These are phyloP conservation scores for Fusarium pilosicola DNA, from an alignment of 2,329 filamentous ascomycete species.

Conservation along the genomic window DNA sequence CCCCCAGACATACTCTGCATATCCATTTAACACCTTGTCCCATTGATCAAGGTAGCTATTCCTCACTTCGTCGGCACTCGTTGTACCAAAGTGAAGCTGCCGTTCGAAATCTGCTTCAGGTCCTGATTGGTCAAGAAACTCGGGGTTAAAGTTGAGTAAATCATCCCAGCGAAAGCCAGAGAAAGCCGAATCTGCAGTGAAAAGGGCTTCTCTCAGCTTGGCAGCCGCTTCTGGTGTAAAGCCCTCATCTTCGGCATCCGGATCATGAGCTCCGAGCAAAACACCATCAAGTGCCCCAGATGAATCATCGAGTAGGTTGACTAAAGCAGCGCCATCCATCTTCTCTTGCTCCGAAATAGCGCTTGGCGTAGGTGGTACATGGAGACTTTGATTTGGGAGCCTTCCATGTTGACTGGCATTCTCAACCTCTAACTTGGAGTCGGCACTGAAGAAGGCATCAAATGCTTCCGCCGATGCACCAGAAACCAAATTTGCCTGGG, in stretches of 20 bases:
- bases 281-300: conserved; percentile 33
- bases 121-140: conserved; percentile 49
- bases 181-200: conserved; percentile 37
- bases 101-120: conserved; percentile 28
- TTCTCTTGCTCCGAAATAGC: conserved; percentile 40
- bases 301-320: conserved; percentile 49
- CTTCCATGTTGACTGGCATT: background rate
- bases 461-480: conserved; percentile 48
- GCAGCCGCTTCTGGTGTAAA: conserved; percentile 45
- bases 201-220: conserved; percentile 53
- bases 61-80: conserved; percentile 52
- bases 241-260: conserved; percentile 38
- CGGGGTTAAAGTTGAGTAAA: conserved; percentile 62
- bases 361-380: background rate
- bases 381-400: background rate
- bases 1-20: conserved; percentile 76
- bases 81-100: conserved; percentile 51
- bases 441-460: conserved; percentile 39
- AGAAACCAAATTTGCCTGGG: conserved; percentile 31
- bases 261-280: conserved; percentile 31
- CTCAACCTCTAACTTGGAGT: conserved; percentile 19
- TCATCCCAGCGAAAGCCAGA: conserved; percentile 52
- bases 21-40: conserved; percentile 64
- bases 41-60: conserved; percentile 64
- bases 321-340: conserved; percentile 53